These are phyloP conservation scores for Brasenia schreberi DNA, from an alignment of 164 flowering plant genomes.

Conservation along the genomic window DNA sequence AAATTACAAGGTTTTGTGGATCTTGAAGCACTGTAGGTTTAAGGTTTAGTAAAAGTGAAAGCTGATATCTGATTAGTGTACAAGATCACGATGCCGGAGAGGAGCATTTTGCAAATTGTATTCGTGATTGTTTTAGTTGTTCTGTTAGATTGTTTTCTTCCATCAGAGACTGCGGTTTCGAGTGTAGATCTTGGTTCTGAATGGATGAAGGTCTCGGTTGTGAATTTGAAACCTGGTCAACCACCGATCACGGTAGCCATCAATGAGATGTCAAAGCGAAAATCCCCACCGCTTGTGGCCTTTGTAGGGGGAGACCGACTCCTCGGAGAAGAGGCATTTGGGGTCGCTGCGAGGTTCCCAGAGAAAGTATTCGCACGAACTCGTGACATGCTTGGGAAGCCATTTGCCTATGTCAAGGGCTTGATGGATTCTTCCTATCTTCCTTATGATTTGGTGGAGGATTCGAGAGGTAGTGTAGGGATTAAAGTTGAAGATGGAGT, in stretches of 20 bases:
- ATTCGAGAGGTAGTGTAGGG: slow-evolving; percentile 42
- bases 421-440: slow-evolving; percentile 40
- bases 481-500: slow-evolving; percentile 38
- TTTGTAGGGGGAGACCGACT: slow-evolving; percentile 56
- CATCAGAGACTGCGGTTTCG: slow-evolving; percentile 57
- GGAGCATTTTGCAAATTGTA: neutral
- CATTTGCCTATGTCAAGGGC: slow-evolving; percentile 22
- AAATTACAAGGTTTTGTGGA: no score
- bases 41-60: no score
- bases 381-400: slow-evolving; percentile 60
- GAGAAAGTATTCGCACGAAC: slow-evolving; percentile 56
- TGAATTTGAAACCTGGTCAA: slow-evolving; percentile 84
- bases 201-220: slow-evolving; percentile 90
- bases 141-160: neutral
- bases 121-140: neutral
- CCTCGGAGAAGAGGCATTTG: slow-evolving; percentile 79
- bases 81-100: neutral
- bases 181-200: slow-evolving; percentile 97
- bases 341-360: slow-evolving; percentile 72
- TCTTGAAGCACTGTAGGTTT: no score
- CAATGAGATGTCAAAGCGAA: slow-evolving; percentile 97
- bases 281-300: slow-evolving; percentile 73
- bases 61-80: neutral
- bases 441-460: slow-evolving; percentile 54
- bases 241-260: slow-evolving; percentile 81